Evolutionary conservation across 2,329 filamentous ascomycete species (phyloP), one percentile per base, ranked within the genome.

Genomic region (Penicillium sp.): DNA sequence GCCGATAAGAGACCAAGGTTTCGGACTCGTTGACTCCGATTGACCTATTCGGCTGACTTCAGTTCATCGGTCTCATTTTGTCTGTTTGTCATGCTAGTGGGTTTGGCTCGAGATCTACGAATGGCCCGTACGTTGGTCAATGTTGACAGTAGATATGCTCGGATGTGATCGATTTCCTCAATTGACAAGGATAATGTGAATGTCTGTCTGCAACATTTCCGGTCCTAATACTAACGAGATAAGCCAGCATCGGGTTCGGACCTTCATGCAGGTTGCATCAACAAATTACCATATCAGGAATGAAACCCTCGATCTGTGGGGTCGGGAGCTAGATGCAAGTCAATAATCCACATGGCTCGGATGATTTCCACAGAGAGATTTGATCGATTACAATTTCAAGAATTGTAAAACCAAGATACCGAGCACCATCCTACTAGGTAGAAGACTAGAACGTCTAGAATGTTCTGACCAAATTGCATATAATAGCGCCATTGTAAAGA

Each of bases 251-350:
- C 30, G 4, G n/a, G 4, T n/a, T 33, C 5, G n/a, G n/a, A n/a
- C 12, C 12, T 14, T n/a, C 30, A 33, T 4, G 14, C 13, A n/a
- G 14, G 30, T n/a, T n/a, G 14, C 6, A 33, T n/a, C 30, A n/a
- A 33, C n/a, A 33, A 14, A 7, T 12, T 30, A 30, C 29, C 29
- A n/a, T 30, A 30, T 13, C n/a, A 33, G 30, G n/a, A 3, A 7
- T 33, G 30, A n/a, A 16, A 14, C 42, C 22, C 22, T 25, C 19
- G 22, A 25, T 25, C 22, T 48, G 38, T 30, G 38, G 45, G 39
- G 45, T 4, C 31, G 25, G 38, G 31, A 46, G 31, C 31, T 35
- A 22, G 16, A 48, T 48, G 45, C 45, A 48, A 18, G 38, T n/a
- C 45, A 48, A 3, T 13, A 48, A 48, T 35, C 44, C 44, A 47